Percentiles rank a stretch among this genome's conserved stretches.
phyloP scores from a whole-genome alignment of 495 filamentous ascomycete species.

The Hypoxylon subgilvum region DNA sequence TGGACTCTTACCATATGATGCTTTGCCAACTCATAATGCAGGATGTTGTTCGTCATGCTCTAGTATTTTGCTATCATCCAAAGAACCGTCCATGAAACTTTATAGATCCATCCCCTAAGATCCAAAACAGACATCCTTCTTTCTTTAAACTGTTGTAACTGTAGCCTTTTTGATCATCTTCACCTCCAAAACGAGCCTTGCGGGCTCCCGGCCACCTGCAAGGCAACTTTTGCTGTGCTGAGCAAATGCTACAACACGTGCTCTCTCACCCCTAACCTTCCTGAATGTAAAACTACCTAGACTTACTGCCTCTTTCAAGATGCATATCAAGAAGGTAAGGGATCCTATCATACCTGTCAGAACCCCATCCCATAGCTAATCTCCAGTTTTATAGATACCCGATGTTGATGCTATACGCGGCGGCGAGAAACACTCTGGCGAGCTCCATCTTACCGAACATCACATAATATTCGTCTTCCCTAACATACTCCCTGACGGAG shows the following conservation, averaged over 20 bases:
- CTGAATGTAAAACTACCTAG: slow-evolving; percentile 10
- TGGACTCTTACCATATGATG: slow-evolving; percentile 27
- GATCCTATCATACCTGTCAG: not conserved
- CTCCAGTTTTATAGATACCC: slow-evolving; percentile 29
- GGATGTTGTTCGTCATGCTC: slow-evolving; percentile 2
- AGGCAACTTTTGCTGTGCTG: slow-evolving; percentile 14
- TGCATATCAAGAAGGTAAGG: slow-evolving; percentile 35
- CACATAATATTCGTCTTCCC: slow-evolving; percentile 41
- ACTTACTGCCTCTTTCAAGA: slow-evolving; percentile 8
- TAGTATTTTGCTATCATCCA: slow-evolving; percentile 16
- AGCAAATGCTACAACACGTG: slow-evolving; percentile 33
- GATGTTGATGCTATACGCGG: slow-evolving; percentile 41
- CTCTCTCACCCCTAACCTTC: not conserved
- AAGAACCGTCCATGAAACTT: slow-evolving; percentile 3
- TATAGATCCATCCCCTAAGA: not conserved
- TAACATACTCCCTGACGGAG: slow-evolving; percentile 15
- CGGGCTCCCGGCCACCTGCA: slow-evolving; percentile 19
- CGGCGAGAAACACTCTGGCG: slow-evolving; percentile 42
- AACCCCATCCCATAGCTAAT: slow-evolving; percentile 14
- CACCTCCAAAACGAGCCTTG: slow-evolving; percentile 6
- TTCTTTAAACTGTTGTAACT: not conserved
- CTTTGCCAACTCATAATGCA: slow-evolving; percentile 24
- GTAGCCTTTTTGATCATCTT: not conserved
- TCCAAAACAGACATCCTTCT: not conserved
- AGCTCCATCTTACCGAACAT: slow-evolving; percentile 42